Conservation (phyloP, 768 basidiomycete genomes). For the Boletus coccyginus region DNA sequence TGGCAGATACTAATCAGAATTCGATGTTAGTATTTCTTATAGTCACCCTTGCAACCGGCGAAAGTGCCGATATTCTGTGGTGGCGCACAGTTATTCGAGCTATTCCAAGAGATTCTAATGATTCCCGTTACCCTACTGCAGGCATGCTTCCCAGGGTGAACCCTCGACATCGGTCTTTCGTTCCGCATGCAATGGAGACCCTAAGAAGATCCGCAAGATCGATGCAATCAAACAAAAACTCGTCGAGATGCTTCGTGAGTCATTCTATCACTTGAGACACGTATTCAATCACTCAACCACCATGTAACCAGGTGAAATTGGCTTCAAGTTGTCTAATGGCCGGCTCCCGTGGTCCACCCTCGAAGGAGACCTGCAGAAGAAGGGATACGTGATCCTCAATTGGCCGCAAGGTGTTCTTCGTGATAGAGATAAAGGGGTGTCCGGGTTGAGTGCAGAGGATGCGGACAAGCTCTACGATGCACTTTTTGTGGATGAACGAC, state of each 20-base stretch:
- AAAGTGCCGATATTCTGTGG: too few relatives aligned
- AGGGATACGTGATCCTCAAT: constrained; percentile 1
- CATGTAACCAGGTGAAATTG: background rate
- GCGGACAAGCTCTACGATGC: constrained; percentile 2
- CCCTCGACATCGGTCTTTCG: background rate
- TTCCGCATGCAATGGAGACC: background rate
- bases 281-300: background rate
- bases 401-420: constrained; percentile 4
- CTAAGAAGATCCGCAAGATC: background rate
- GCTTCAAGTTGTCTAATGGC: background rate
- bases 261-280: too few relatives aligned
- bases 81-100: too few relatives aligned
- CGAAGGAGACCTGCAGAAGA: background rate
- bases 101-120: background rate
- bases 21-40: background rate
- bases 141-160: background rate
- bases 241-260: too few relatives aligned
- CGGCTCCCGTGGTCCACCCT: constrained; percentile 3
- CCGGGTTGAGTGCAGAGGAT: constrained; percentile 4
- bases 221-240: too few relatives aligned
- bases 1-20: background rate
- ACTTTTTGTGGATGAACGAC: background rate
- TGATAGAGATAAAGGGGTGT: background rate
- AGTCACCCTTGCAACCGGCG: background rate
- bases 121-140: background rate